phyloP scores from a whole-genome alignment of 441 rosid species.

The Erysimum pusillum region DNA sequence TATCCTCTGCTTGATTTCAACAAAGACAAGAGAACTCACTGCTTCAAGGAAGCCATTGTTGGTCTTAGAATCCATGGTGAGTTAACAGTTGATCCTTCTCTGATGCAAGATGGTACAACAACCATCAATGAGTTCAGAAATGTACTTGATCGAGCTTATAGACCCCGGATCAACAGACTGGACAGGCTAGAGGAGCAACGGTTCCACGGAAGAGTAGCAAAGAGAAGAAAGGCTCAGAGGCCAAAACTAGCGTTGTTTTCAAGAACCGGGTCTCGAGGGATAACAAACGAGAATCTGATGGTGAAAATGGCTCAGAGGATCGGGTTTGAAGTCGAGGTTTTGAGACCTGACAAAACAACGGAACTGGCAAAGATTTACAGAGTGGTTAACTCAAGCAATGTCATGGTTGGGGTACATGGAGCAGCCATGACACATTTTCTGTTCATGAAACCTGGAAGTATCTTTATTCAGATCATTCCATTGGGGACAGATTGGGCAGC shows the following conservation, averaged over 20 bases:
- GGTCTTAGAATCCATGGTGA: slow-evolving; percentile 91
- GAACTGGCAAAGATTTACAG: slow-evolving; percentile 82
- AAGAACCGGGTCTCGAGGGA: slow-evolving; percentile 75
- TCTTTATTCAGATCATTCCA: slow-evolving; percentile 87
- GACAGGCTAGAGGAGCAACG: slow-evolving; percentile 59
- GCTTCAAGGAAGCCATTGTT: slow-evolving; percentile 88
- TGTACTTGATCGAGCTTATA: slow-evolving; percentile 73
- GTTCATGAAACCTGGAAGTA: slow-evolving; percentile 78
- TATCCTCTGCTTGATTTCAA: slow-evolving; percentile 74
- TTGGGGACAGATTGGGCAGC: slow-evolving; percentile 97
- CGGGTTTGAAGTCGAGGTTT: slow-evolving; percentile 73
- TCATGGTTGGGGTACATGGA: slow-evolving; percentile 94
- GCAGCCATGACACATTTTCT: slow-evolving; percentile 98
- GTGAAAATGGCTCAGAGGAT: slow-evolving; percentile 75
- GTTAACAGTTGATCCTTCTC: slow-evolving; percentile 67
- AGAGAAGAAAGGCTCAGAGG: slow-evolving; percentile 41
- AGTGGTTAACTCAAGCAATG: slow-evolving; percentile 79
- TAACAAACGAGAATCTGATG: slow-evolving; percentile 72
- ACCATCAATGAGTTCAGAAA: slow-evolving; percentile 71
- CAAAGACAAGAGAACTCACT: slow-evolving; percentile 81
- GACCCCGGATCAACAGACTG: slow-evolving; percentile 65
- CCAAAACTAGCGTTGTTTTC: slow-evolving; percentile 80
- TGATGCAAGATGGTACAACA: slow-evolving; percentile 52
- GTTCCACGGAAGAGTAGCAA: slow-evolving; percentile 26
- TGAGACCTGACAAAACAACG: slow-evolving; percentile 70